Evolutionary conservation across 1,284 basidiomycete species (phyloP).

Genomic region (Ustilago sp.): DNA sequence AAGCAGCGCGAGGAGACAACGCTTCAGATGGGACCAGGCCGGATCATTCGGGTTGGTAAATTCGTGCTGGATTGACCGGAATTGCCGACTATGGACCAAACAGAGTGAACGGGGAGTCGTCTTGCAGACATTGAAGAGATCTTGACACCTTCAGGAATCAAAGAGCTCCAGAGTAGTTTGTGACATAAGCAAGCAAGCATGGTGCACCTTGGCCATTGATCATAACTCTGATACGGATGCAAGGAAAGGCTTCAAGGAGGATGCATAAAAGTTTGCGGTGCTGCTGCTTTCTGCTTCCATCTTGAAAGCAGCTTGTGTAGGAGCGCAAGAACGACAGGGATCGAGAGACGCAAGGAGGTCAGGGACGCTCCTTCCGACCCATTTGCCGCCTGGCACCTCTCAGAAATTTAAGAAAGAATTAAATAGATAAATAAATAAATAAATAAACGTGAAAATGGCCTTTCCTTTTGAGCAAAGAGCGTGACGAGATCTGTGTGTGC

Average conservation of each 20-base stretch:
- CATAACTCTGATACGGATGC: not conserved
- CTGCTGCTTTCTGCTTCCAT: not conserved
- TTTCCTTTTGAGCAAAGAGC: not conserved
- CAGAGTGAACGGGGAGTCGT: not conserved
- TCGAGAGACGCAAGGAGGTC: slow-evolving; percentile 11
- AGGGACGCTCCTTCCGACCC: not conserved
- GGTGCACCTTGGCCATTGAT: not conserved
- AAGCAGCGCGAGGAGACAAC: no score
- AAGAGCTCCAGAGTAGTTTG: not conserved
- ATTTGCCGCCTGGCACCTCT: slow-evolving; percentile 1
- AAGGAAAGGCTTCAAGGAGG: not conserved
- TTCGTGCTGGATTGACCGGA: not conserved
- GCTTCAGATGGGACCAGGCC: no score
- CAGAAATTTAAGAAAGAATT: not conserved
- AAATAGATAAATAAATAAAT: slow-evolving; percentile 1
- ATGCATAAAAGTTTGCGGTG: not conserved
- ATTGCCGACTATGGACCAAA: not conserved
- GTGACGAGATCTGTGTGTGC: no score
- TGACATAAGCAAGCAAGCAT: not conserved
- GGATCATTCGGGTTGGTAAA: no score
- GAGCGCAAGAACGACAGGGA: not conserved
- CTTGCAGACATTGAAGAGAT: no score
- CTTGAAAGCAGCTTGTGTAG: not conserved
- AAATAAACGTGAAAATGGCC: not conserved
- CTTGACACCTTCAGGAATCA: not conserved